Conservation (phyloP, 192 early-diverging fungal genomes). For the Mortierella alpina region DNA sequence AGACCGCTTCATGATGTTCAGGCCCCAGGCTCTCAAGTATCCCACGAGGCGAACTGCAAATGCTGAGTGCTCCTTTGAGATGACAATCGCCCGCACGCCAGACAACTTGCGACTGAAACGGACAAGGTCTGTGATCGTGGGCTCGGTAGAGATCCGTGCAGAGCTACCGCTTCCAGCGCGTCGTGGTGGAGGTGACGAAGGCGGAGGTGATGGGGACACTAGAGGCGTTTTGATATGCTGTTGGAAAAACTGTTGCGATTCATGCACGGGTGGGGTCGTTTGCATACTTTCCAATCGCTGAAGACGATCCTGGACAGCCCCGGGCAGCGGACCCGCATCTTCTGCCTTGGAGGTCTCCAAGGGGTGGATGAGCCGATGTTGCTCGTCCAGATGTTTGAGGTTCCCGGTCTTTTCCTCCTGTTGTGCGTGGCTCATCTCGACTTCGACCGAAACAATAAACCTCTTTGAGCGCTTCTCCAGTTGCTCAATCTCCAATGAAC, state of each 20-base stretch:
- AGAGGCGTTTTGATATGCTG: slow-evolving; percentile 30
- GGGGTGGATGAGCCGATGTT: slow-evolving; percentile 29
- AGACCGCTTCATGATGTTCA: slow-evolving; percentile 49
- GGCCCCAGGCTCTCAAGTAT: slow-evolving; percentile 64
- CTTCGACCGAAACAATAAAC: slow-evolving; percentile 49
- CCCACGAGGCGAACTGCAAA: slow-evolving; percentile 65
- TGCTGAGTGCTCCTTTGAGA: slow-evolving; percentile 60
- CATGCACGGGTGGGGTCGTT: slow-evolving; percentile 25
- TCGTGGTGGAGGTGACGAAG: slow-evolving; percentile 30
- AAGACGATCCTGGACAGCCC: slow-evolving; percentile 8
- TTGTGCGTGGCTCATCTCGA: slow-evolving; percentile 19
- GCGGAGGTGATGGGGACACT: slow-evolving; percentile 24
- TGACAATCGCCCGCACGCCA: slow-evolving; percentile 58
- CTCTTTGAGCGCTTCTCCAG: slow-evolving; percentile 18
- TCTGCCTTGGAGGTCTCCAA: slow-evolving; percentile 22
- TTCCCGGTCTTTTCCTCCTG: slow-evolving; percentile 19
- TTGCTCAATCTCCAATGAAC: slow-evolving; percentile 33
- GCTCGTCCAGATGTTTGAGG: slow-evolving; percentile 6
- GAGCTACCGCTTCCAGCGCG: slow-evolving; percentile 21
- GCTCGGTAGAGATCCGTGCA: slow-evolving; percentile 58
- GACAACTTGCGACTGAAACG: slow-evolving; percentile 54
- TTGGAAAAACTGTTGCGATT: slow-evolving; percentile 33
- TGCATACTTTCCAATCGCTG: slow-evolving; percentile 32
- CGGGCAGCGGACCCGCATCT: slow-evolving; percentile 1
- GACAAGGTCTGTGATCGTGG: slow-evolving; percentile 59